phyloP scores from a whole-genome alignment of 2,329 filamentous ascomycete genomes.

The Colletotrichum sublineola region DNA sequence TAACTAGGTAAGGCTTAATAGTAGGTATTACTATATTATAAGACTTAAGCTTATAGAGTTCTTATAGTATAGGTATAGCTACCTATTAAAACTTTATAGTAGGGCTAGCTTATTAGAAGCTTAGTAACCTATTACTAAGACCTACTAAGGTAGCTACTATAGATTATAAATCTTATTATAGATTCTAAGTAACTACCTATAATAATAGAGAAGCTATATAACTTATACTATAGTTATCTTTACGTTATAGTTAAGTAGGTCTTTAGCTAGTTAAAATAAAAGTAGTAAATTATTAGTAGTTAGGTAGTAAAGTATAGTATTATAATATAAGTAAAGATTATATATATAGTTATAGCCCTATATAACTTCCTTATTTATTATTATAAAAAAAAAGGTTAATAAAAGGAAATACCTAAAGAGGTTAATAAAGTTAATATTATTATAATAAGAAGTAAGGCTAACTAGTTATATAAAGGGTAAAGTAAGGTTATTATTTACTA shows the following conservation, averaged over 20 bases:
- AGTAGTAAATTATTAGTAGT: background rate
- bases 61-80: no score
- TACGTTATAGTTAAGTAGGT: background rate
- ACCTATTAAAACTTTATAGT: no score
- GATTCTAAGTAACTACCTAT: background rate
- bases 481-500: background rate
- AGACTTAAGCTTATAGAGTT: no score
- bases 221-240: background rate
- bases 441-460: background rate
- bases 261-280: background rate
- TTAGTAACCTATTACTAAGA: no score
- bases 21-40: no score
- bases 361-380: background rate
- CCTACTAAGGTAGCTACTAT: no score
- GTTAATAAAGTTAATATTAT: background rate
- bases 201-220: background rate
- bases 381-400: background rate
- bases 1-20: no score
- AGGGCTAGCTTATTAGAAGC: no score
- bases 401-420: no score
- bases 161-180: no score
- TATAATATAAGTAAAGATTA: no score
- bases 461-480: background rate
- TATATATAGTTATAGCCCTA: background rate
- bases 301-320: no score